These are phyloP conservation scores for Clarkia xantiana DNA, from an alignment of 345 rosid genomes.

Conservation along the genomic window DNA sequence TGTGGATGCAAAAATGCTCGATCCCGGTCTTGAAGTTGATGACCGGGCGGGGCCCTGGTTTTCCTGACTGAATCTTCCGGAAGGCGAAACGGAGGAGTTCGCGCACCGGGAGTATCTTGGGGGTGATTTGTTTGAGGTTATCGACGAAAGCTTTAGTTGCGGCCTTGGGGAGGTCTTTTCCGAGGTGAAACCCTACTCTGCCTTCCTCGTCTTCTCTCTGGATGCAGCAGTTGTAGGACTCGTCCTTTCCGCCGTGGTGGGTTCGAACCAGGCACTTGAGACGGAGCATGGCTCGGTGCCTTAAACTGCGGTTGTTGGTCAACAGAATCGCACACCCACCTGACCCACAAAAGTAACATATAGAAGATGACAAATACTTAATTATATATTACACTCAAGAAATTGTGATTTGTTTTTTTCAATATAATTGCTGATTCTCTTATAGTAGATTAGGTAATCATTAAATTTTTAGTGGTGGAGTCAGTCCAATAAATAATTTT, in stretches of 20 bases:
- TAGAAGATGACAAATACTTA: too few species aligned
- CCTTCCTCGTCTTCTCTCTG: constrained; percentile 68
- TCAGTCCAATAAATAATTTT: too few species aligned
- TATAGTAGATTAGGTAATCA: too few species aligned
- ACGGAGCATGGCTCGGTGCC: constrained; percentile 41
- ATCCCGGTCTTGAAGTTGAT: constrained; percentile 68
- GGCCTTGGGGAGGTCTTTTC: constrained; percentile 53
- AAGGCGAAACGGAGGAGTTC: constrained; percentile 47
- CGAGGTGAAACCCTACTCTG: constrained; percentile 48
- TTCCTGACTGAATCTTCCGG: constrained; percentile 19
- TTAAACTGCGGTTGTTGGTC: constrained; percentile 46
- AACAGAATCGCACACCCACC: constrained; percentile 74
- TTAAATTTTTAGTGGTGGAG: too few species aligned
- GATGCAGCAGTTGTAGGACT: constrained; percentile 50
- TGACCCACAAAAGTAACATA: too few species aligned
- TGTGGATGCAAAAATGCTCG: constrained; percentile 82
- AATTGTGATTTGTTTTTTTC: too few species aligned
- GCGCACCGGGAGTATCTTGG: constrained; percentile 55
- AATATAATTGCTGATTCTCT: too few species aligned
- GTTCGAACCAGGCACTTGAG: constrained; percentile 65
- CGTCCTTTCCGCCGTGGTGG: constrained; percentile 73
- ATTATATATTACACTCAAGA: too few species aligned
- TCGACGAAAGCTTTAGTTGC: constrained; percentile 67
- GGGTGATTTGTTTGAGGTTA: constrained; percentile 56
- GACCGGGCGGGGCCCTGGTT: constrained; percentile 5